These are phyloP conservation scores for Chloroidium sp. DNA, from an alignment of 163 green algal genomes.

Conservation along the genomic window DNA sequence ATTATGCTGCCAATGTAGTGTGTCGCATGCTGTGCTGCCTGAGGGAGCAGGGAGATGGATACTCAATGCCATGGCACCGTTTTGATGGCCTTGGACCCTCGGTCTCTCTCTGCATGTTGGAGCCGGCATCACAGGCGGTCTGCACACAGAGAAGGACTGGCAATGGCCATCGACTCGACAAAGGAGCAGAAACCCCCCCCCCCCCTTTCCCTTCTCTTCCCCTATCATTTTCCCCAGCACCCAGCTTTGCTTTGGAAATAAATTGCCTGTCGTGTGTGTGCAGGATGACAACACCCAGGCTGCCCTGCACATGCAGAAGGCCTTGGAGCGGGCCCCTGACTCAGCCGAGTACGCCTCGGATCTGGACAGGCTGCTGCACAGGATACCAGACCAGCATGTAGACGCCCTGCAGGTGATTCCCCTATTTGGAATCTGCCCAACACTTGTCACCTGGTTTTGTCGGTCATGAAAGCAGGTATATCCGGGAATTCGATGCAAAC, in stretches of 20 bases:
- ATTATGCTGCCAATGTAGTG: neutral
- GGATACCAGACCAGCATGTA: constrained; percentile 21
- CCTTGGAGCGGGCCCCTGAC: constrained; percentile 5
- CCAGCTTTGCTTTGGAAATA: neutral
- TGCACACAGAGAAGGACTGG: too few relatives aligned
- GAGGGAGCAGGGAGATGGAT: too few relatives aligned
- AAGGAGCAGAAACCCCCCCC: neutral
- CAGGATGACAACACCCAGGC: constrained; percentile 13
- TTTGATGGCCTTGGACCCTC: too few relatives aligned
- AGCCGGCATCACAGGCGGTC: too few relatives aligned
- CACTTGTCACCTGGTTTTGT: too few relatives aligned
- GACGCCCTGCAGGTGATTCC: constrained; percentile 17
- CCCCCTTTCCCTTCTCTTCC: neutral
- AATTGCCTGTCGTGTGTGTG: neutral
- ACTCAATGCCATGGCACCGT: neutral
- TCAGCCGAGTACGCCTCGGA: constrained; percentile 6
- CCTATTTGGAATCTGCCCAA: too few relatives aligned
- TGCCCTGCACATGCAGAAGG: constrained; percentile 9
- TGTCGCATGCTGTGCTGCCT: neutral
- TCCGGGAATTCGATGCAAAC: too few relatives aligned
- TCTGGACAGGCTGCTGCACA: constrained; percentile 21
- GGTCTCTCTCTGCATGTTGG: too few relatives aligned
- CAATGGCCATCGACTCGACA: too few relatives aligned
- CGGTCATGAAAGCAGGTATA: too few relatives aligned
- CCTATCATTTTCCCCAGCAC: neutral